phyloP scores from a whole-genome alignment of 768 basidiomycete species.

The Suillus luteus region DNA sequence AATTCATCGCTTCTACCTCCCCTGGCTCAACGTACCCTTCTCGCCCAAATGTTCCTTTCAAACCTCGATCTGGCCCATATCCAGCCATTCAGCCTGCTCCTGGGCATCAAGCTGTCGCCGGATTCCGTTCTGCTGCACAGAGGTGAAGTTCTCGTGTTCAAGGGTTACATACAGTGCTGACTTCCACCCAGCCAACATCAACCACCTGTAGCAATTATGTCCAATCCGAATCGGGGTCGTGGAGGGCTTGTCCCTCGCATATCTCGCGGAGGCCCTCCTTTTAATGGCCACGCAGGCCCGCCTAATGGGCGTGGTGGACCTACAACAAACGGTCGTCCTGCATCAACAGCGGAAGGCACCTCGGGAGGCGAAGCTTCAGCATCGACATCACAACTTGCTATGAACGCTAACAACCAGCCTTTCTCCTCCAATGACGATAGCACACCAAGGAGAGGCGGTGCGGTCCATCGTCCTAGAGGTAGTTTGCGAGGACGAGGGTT shows the following conservation, averaged over 20 bases:
- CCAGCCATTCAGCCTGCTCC: constrained; percentile 57
- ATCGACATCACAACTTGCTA: background rate
- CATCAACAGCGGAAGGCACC: constrained; percentile 5
- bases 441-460: constrained; percentile 13
- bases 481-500: constrained; percentile 37
- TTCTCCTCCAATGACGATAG: constrained; percentile 9
- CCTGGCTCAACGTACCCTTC: constrained; percentile 54
- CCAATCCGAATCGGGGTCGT: constrained; percentile 64
- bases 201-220: constrained; percentile 67
- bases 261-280: constrained; percentile 11
- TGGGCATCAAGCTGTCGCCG: constrained; percentile 57
- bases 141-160: constrained; percentile 23
- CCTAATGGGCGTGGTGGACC: constrained; percentile 17
- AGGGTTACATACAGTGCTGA: background rate
- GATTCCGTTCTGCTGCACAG: constrained; percentile 61
- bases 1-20: constrained; percentile 79
- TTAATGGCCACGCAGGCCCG: constrained; percentile 14
- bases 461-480: constrained; percentile 26
- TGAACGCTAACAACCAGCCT: constrained; percentile 1
- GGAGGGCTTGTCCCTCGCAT: constrained; percentile 24
- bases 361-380: background rate
- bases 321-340: constrained; percentile 16
- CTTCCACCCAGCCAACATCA: constrained; percentile 15
- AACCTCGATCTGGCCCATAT: constrained; percentile 66
- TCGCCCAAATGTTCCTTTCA: constrained; percentile 55